Percentiles rank a stretch among this genome's conserved stretches.
phyloP scores from a whole-genome alignment of 257 asterid genomes.

The Misopates orontium region DNA sequence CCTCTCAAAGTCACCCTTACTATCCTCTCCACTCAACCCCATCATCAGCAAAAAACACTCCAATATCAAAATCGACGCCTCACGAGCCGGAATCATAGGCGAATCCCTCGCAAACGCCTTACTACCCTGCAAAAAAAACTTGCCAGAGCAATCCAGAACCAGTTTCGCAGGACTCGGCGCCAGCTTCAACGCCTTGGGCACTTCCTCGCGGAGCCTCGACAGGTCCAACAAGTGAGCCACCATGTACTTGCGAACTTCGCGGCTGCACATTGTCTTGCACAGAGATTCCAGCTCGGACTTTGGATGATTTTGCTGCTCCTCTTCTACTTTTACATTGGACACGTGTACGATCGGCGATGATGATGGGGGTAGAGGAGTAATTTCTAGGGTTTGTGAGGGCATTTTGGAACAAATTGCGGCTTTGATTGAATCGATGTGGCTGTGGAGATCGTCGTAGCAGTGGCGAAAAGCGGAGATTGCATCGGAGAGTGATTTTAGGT shows the following conservation, averaged over 20 bases:
- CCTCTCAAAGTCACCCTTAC: conserved; percentile 37
- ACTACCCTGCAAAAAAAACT: conserved; percentile 76
- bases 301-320: no score
- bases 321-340: no score
- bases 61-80: conserved; percentile 68
- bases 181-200: conserved; percentile 63
- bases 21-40: conserved; percentile 34
- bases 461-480: conserved; percentile 53
- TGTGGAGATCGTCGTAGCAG: conserved; percentile 57
- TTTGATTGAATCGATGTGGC: conserved; percentile 55
- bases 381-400: conserved; percentile 25
- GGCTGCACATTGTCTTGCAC: conserved; percentile 54
- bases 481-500: conserved; percentile 48
- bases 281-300: conserved; percentile 36
- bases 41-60: conserved; percentile 73
- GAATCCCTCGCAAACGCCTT: conserved; percentile 52
- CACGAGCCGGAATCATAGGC: conserved; percentile 64
- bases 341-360: no score
- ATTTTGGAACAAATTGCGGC: conserved; percentile 42
- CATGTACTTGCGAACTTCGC: conserved; percentile 57
- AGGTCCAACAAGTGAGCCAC: conserved; percentile 35
- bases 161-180: conserved; percentile 60
- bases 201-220: conserved; percentile 55
- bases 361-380: conserved; percentile 13
- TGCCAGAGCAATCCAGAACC: conserved; percentile 66